A percentile compares a stretch with the other conserved stretches of the same genome.
These are phyloP conservation scores for Pseudopithomyces chartarum DNA, from an alignment of 2,329 filamentous ascomycete genomes.

Conservation along the genomic window DNA sequence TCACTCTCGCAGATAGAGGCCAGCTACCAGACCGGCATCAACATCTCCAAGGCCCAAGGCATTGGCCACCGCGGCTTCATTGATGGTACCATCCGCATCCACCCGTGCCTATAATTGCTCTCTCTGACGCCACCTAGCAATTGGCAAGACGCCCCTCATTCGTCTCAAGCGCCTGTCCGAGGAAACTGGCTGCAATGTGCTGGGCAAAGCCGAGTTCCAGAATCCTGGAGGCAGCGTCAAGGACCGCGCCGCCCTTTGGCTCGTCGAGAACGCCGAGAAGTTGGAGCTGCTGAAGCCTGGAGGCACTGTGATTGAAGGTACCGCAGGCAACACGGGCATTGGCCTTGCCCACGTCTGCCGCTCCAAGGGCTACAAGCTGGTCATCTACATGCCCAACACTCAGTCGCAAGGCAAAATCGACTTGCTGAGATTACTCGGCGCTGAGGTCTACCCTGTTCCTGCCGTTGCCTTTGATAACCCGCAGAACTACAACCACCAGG, in stretches of 20 bases:
- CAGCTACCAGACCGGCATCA: slow-evolving; percentile 65
- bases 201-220: slow-evolving; percentile 98
- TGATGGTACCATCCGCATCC: slow-evolving; percentile 64
- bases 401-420: slow-evolving; percentile 99
- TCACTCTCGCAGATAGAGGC: slow-evolving; percentile 53
- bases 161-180: slow-evolving; percentile 85
- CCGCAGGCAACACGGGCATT: slow-evolving; percentile 97
- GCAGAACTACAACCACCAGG: slow-evolving; percentile 98
- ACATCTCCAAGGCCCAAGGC: slow-evolving; percentile 80
- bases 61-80: slow-evolving; percentile 75
- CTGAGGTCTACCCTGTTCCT: slow-evolving; percentile 94
- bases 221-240: slow-evolving; percentile 97
- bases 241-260: slow-evolving; percentile 92
- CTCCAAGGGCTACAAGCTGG: slow-evolving; percentile 86
- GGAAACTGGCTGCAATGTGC: slow-evolving; percentile 88
- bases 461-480: slow-evolving; percentile 95
- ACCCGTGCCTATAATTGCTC: neutral
- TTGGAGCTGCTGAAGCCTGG: slow-evolving; percentile 79
- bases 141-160: slow-evolving; percentile 96
- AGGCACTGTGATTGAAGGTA: slow-evolving; percentile 95
- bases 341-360: slow-evolving; percentile 96
- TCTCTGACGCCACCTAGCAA: slow-evolving; percentile 62
- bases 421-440: slow-evolving; percentile 84
- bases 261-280: slow-evolving; percentile 92
- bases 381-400: slow-evolving; percentile 99